Conservation (phyloP, 257 asterid species). For the Agastache rugosa region DNA sequence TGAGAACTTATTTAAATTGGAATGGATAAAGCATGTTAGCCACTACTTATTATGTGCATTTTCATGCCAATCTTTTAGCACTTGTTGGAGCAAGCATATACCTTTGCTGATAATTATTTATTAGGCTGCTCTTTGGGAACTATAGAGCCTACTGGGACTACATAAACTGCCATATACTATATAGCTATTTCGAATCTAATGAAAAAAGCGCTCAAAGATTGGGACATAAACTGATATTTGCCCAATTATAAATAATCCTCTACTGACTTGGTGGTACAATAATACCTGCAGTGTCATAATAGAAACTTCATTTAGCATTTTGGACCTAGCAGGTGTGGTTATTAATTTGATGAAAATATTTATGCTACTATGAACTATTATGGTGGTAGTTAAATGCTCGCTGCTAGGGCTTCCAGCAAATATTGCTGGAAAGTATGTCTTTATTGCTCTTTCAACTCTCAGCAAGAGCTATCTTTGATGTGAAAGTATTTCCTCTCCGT, state of each 20-base stretch:
- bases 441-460: constrained; percentile 11
- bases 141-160: not conserved
- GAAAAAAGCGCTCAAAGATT: not conserved
- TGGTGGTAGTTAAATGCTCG: constrained; percentile 16
- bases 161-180: not conserved
- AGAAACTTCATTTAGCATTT: not conserved
- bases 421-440: not conserved
- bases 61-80: not conserved
- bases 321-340: constrained; percentile 14
- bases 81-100: not conserved
- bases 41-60: no score
- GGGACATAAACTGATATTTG: not conserved
- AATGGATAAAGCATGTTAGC: no score
- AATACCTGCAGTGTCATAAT: constrained; percentile 3
- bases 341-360: constrained; percentile 17
- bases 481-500: constrained; percentile 2
- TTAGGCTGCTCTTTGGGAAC: not conserved
- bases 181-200: not conserved
- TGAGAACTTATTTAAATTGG: not conserved
- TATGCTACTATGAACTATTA: not conserved
- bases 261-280: constrained; percentile 15
- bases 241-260: not conserved
- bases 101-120: not conserved
- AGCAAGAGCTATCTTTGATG: not conserved
- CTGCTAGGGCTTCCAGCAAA: constrained; percentile 17